phyloP scores from a whole-genome alignment of 371 early-diverging fungal species.

The Lichtheimia hyalospora region DNA sequence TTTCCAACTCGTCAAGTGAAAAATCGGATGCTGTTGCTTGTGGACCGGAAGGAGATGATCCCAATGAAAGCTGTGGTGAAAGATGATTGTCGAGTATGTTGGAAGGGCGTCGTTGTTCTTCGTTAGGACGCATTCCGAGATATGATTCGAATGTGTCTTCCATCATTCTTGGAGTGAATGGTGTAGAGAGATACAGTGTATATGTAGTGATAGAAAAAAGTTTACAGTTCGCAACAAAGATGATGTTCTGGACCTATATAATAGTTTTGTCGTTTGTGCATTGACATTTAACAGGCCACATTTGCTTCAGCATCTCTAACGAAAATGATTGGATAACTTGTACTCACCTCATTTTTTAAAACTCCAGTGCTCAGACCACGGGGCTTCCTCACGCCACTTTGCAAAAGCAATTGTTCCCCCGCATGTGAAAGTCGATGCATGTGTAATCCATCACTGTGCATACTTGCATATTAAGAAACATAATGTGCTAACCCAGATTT shows the following conservation, averaged over 20 bases:
- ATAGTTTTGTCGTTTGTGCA: not conserved
- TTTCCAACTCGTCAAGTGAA: constrained; percentile 12
- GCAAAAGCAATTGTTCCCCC: not conserved
- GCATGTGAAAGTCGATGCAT: not conserved
- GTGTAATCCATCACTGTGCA: no score
- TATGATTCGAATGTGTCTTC: constrained; percentile 7
- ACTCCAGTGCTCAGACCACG: constrained; percentile 15
- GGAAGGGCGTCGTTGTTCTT: not conserved
- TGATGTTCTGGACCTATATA: constrained; percentile 3
- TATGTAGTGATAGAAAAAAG: not conserved
- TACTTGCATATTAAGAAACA: no score
- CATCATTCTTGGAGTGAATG: not conserved
- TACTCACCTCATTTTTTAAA: constrained; percentile 20
- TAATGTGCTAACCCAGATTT: no score
- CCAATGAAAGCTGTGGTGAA: constrained; percentile 10
- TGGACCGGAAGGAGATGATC: constrained; percentile 1
- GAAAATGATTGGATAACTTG: constrained; percentile 10
- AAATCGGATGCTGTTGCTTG: constrained; percentile 9
- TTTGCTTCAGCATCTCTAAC: constrained; percentile 1
- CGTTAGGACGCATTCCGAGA: constrained; percentile 12
- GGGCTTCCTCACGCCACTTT: not conserved
- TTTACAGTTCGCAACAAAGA: not conserved
- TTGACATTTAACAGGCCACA: constrained; percentile 15
- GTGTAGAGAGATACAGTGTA: not conserved
- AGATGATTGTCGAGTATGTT: constrained; percentile 1